Evolutionary conservation across 495 filamentous ascomycete species (phyloP), one percentile per base, ranked within the genome.

Genomic region (Hypoxylon perforatum): DNA sequence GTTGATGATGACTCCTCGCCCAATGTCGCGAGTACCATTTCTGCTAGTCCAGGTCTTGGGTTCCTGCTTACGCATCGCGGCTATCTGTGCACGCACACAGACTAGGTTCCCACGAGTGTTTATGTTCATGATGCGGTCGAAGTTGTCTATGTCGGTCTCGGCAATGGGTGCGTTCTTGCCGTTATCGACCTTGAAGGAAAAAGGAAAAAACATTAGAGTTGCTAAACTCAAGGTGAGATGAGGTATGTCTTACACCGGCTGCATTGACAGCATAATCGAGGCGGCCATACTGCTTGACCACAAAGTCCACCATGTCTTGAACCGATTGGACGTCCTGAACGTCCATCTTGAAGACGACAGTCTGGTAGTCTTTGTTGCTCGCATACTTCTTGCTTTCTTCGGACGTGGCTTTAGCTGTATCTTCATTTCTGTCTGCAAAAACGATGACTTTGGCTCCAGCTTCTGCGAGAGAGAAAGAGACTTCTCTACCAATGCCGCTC

Each of bases 341-440:
- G 56, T 59, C 61, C 46, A 62, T 69, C 2, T 4, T 75, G 65
- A 15, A 53, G 21, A 15, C 63, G 19, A 4, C 62, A 6, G 53
- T 73, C 12, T 38, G 33, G 36, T 71, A 75, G 22, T 63, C 44
- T 17, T 63, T 61, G 41, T 68, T 61, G 19, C n/a, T 65, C 0
- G 73, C 70, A 21, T 66, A 63, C 22, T 56, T 61, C 30, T 67
- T 60, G 65, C 74, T 69, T 36, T 72, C 65, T 46, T 70, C 65
- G 0, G 65, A 59, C 18, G 67, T 58, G 18, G 46, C 30, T 18
- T 60, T 53, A 12, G 71, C 70, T 30, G 41, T 61, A n/a, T 58
- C 19, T 19, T 64, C 54, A 35, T 70, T 51, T 48, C 66, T 57
- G 39, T 76, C 71, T 1, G 73, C 73, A 45, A 75, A 67, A 8